These are phyloP conservation scores for Podaxis pistillaris DNA, from an alignment of 768 basidiomycete genomes.

Conservation along the genomic window DNA sequence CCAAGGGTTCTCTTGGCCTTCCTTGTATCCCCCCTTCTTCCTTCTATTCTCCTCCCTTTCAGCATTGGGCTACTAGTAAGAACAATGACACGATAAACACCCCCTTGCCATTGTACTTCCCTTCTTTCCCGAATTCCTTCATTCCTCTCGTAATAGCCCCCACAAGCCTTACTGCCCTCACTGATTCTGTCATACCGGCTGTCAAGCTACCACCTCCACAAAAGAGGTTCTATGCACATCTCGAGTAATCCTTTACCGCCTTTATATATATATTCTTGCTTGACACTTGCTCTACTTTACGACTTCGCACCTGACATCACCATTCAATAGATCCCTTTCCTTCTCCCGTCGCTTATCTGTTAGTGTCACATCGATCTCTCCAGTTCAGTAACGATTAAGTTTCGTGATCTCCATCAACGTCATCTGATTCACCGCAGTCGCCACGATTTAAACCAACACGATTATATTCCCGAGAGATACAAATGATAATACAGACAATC, in stretches of 20 bases:
- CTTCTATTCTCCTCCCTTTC: not conserved
- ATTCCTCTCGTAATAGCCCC: not conserved
- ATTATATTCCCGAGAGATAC: not conserved
- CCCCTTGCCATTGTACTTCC: not conserved
- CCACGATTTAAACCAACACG: not conserved
- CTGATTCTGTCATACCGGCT: conserved; percentile 10
- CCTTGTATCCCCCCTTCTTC: not conserved
- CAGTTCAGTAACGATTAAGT: not conserved
- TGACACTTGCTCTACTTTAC: not conserved
- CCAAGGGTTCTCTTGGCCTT: not conserved
- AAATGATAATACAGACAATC: not conserved
- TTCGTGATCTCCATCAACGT: not conserved
- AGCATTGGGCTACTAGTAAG: not conserved
- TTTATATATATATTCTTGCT: not conserved
- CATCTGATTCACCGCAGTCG: not conserved
- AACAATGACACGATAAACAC: not conserved
- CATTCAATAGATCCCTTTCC: not conserved
- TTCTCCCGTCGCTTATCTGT: not conserved
- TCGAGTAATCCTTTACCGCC: not conserved
- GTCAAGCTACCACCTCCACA: not conserved
- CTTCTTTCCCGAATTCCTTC: not conserved
- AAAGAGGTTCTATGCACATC: not conserved
- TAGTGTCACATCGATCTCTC: not conserved
- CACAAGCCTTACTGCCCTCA: conserved; percentile 2
- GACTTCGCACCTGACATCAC: not conserved